Evolutionary conservation across 805 yeast species (phyloP), one percentile per base, ranked within the genome.

Genomic region (Komagataella pastoris): DNA sequence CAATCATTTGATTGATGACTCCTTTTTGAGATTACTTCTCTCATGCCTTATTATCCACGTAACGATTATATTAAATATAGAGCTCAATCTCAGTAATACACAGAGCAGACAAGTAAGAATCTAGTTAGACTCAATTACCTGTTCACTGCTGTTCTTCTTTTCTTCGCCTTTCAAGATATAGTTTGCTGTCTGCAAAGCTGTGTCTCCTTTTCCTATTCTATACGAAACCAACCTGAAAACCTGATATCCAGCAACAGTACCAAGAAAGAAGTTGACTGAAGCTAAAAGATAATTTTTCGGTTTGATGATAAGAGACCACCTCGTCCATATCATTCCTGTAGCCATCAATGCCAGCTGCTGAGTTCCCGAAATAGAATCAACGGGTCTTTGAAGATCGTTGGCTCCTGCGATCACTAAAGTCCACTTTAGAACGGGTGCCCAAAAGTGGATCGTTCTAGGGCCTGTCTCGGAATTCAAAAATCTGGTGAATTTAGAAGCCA

Each of bases 261-360:
- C 96, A 51, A 91, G 72, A 76, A 93, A 91, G 74, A 89, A 88
- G 70, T 91, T 91, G 52, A 91, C 99, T 24, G 91, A 80, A 3
- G 98, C 99, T 58, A 93, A 75, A 55, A 93, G 71, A 59, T 76
- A 75, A 69, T 91, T 91, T 70, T 85, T 83, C 46, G 99, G 99
- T 57, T 73, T 80, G 63, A 91, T 91, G 56, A 90, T 93, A 69
- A 90, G 79, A 14, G 97, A 89, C 98, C 98, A 91, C 67, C 99
- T 81, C 43, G 99, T 91, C 99, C 99, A 91, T 60, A 91, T 88
- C 51, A 80, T 80, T 52, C 97, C 99, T 1, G 99, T 91, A 48
- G 90, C 89, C 59, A 86, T 76, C 53, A 91, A 74, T 1, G 98
- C 63, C 54, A 80, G 65, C 70, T 85, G 90, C 68, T 87, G 96